These are phyloP conservation scores for Crithidia acanthocephali DNA, from an alignment of 208 protist genomes.

Conservation along the genomic window DNA sequence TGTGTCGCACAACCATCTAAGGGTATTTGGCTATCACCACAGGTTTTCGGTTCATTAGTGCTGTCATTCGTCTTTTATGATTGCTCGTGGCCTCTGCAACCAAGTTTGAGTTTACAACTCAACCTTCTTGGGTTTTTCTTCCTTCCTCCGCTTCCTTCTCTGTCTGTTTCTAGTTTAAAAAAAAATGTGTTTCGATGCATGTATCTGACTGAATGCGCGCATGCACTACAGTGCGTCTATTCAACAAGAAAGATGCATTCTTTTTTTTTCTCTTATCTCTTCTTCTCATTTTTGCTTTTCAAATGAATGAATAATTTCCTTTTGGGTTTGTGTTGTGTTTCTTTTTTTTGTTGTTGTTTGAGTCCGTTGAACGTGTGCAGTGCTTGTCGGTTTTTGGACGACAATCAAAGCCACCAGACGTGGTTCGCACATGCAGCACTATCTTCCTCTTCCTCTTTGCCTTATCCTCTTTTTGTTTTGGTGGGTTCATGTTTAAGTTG, in stretches of 20 bases:
- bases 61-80: no score
- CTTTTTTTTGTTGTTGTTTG: not conserved
- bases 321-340: not conserved
- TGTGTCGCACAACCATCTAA: no score
- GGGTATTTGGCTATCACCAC: no score
- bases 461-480: not conserved
- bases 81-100: no score
- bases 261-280: constrained; percentile 26
- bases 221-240: no score
- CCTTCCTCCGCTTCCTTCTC: constrained; percentile 4
- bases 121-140: no score
- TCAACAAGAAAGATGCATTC: no score
- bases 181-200: no score
- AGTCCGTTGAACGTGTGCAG: not conserved
- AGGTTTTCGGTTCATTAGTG: no score
- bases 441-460: constrained; percentile 19
- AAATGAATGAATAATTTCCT: not conserved
- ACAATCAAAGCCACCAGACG: not conserved
- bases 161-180: constrained; percentile 20
- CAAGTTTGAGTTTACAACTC: no score
- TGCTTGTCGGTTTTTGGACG: not conserved
- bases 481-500: not conserved
- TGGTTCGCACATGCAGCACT: not conserved
- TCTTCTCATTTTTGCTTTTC: constrained; percentile 2
- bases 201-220: no score